Conservation (phyloP, 352 stramenopile genomes). For the Heterotrichella gracilis region DNA sequence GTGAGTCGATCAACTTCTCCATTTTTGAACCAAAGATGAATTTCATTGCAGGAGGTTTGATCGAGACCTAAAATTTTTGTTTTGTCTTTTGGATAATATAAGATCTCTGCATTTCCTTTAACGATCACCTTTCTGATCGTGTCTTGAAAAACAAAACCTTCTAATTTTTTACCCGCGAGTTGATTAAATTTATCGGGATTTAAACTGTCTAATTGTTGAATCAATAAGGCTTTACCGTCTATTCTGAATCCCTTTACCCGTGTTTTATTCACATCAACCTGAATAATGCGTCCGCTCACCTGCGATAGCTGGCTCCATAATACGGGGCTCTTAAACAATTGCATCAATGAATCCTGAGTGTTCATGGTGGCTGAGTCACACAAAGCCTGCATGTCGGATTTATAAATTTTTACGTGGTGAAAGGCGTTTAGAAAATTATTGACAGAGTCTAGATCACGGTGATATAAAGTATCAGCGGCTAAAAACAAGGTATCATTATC, state of each 20-base stretch:
- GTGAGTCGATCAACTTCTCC: neutral
- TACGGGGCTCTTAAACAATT: neutral
- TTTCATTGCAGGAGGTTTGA: neutral
- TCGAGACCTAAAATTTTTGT: neutral
- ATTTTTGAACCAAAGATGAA: neutral
- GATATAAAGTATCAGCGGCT: slow-evolving; percentile 3
- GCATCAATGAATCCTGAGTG: neutral
- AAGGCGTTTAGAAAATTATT: slow-evolving; percentile 6
- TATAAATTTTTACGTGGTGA: slow-evolving; percentile 2
- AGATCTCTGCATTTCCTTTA: neutral
- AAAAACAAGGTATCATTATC: neutral
- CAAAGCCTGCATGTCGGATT: neutral
- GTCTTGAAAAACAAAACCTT: neutral
- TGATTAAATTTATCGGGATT: neutral
- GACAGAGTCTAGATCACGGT: neutral
- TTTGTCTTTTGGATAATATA: neutral
- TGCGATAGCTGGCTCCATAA: neutral
- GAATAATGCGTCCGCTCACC: neutral
- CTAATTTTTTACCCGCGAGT: neutral
- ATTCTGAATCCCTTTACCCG: neutral
- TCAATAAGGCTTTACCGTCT: neutral
- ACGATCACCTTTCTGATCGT: neutral
- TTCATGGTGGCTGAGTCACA: neutral
- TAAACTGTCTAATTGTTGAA: neutral
- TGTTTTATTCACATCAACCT: neutral